phyloP scores from a whole-genome alignment of 495 filamentous ascomycete genomes.

The Margaritispora aquatica region DNA sequence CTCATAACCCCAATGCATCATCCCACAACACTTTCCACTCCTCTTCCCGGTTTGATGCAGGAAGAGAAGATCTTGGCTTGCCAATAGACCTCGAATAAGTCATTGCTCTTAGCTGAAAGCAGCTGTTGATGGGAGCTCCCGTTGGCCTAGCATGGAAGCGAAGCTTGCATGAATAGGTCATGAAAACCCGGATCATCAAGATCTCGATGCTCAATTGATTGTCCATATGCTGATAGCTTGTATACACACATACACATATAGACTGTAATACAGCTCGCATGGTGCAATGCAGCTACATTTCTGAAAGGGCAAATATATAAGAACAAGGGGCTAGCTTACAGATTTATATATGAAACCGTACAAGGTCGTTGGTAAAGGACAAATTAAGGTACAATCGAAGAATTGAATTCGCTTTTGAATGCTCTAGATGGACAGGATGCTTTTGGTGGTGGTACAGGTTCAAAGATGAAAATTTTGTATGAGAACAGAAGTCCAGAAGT shows the following conservation, averaged over 20 bases:
- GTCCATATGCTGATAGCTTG: background rate
- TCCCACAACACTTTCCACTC: no score
- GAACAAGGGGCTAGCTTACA: background rate
- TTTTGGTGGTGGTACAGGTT: background rate
- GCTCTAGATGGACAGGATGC: background rate
- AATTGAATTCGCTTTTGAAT: background rate
- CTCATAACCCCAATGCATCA: background rate
- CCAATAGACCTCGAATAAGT: no score
- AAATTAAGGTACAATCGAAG: background rate
- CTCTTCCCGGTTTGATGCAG: no score
- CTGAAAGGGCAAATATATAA: background rate
- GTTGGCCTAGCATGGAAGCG: background rate
- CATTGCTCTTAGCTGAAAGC: background rate
- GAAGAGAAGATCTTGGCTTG: no score
- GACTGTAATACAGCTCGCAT: conserved; percentile 3
- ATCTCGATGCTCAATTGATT: background rate
- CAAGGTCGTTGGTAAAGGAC: background rate
- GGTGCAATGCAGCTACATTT: background rate
- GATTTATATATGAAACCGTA: background rate
- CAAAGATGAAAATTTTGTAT: background rate
- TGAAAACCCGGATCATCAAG: background rate
- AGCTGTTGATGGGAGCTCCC: background rate
- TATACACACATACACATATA: no score
- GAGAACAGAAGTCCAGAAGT: background rate
- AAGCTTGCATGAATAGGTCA: background rate